Percentiles rank a stretch among this genome's conserved stretches.
Evolutionary conservation across 2,329 filamentous ascomycete species (phyloP).

Genomic region (Reticulascus tulasneorum): DNA sequence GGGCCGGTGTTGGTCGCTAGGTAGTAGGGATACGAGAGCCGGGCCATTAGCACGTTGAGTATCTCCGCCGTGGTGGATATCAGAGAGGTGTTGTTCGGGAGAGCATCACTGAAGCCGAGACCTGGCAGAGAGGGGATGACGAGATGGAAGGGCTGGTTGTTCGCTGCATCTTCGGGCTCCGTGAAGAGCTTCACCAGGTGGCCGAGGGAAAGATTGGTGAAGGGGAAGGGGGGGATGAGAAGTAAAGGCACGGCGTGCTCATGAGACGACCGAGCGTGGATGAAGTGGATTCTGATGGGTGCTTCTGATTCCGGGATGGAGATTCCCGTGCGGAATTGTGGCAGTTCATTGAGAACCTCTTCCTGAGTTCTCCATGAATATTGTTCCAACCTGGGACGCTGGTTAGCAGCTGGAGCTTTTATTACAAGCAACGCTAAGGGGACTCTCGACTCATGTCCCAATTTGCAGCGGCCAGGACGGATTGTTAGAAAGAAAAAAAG

Average conservation of each 20-base stretch:
- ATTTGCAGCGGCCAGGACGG: no score
- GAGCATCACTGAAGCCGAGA: constrained; percentile 62
- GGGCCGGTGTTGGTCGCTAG: constrained; percentile 52
- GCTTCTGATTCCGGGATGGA: constrained; percentile 32
- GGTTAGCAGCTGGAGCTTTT: not conserved
- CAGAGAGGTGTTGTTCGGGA: constrained; percentile 45
- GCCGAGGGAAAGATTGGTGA: constrained; percentile 57
- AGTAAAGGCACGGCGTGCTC: constrained; percentile 57
- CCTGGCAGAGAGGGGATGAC: constrained; percentile 63
- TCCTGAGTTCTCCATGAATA: constrained; percentile 64
- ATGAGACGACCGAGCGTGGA: constrained; percentile 54
- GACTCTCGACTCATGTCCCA: no score
- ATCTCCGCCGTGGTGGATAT: constrained; percentile 50
- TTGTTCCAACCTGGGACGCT: constrained; percentile 52
- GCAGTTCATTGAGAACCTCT: constrained; percentile 53
- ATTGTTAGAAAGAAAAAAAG: not conserved
- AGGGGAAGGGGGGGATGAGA: constrained; percentile 62
- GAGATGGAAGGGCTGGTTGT: constrained; percentile 57
- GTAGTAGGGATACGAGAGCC: constrained; percentile 56
- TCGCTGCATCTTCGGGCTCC: constrained; percentile 42
- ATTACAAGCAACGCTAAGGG: no score
- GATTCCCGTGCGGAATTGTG: constrained; percentile 61
- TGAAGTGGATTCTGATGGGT: constrained; percentile 57
- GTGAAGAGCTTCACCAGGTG: constrained; percentile 53
- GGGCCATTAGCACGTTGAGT: constrained; percentile 56